phyloP scores from a whole-genome alignment of 768 basidiomycete genomes.

The Suillus americanus region DNA sequence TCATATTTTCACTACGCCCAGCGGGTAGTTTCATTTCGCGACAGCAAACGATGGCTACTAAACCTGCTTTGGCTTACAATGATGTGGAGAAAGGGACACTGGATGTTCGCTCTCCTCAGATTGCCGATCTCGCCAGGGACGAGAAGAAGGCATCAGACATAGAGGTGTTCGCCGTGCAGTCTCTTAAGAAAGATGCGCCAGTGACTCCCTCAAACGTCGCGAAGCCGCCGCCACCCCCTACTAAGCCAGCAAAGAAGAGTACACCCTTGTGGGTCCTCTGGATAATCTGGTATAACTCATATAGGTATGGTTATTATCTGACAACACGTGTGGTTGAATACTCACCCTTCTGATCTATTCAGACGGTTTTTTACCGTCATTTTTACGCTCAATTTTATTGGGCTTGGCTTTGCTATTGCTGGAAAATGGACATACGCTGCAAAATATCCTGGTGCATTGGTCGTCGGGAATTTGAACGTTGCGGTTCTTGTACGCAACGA shows the following conservation, averaged over 20 bases:
- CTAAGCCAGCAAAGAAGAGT: conserved; percentile 51
- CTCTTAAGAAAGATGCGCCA: conserved; percentile 43
- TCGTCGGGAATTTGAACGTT: conserved; percentile 69
- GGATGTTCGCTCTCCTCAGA: conserved; percentile 40
- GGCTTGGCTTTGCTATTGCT: conserved; percentile 57
- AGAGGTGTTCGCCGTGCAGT: conserved; percentile 31
- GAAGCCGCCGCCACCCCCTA: conserved; percentile 34
- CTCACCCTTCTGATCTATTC: conserved; percentile 3
- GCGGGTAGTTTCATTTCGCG: conserved; percentile 15
- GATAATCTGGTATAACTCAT: conserved; percentile 78
- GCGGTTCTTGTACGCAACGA: conserved; percentile 82
- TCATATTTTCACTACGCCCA: conserved; percentile 11
- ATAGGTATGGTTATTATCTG: conserved; percentile 46
- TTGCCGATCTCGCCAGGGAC: conserved; percentile 31
- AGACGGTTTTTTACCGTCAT: conserved; percentile 76
- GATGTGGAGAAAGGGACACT: conserved; percentile 62
- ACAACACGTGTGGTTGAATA: background rate
- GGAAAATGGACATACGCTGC: conserved; percentile 69
- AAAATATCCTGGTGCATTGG: conserved; percentile 66
- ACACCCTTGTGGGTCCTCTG: conserved; percentile 60
- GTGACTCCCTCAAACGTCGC: conserved; percentile 33
- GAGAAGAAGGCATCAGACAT: conserved; percentile 39
- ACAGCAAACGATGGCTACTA: conserved; percentile 40
- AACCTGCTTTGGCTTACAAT: conserved; percentile 36
- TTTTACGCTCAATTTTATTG: conserved; percentile 58